These are phyloP conservation scores for Vaccinium corymbosum DNA, from an alignment of 148 eudicot genomes.

Conservation along the genomic window DNA sequence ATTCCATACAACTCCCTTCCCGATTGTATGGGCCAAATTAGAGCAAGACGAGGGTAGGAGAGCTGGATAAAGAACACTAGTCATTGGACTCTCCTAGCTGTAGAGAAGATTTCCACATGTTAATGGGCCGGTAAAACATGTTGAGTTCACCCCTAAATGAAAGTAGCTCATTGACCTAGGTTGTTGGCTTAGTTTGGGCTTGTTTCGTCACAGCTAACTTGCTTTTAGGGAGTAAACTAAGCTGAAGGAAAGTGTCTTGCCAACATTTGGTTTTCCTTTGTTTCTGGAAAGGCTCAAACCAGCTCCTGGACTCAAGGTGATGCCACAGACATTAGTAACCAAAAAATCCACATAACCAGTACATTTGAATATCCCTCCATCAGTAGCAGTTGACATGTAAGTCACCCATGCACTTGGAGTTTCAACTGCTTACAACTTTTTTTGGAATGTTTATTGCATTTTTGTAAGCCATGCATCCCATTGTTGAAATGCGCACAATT, in stretches of 20 bases:
- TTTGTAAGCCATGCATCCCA: background rate
- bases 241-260: background rate
- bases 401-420: background rate
- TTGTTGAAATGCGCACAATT: background rate
- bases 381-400: background rate
- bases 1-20: background rate
- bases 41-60: background rate
- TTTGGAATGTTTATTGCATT: background rate
- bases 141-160: background rate
- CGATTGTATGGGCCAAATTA: background rate
- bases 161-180: background rate
- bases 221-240: background rate
- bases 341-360: background rate
- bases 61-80: background rate
- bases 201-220: background rate
- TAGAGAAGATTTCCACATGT: background rate
- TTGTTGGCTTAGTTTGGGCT: background rate
- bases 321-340: background rate
- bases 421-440: background rate
- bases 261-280: background rate
- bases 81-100: background rate
- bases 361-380: background rate
- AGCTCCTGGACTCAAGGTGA: background rate
- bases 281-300: background rate
- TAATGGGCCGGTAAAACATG: background rate